Base-by-base conservation (phyloP, 805 yeast species). In the Hanseniaspora meyeri region DNA sequence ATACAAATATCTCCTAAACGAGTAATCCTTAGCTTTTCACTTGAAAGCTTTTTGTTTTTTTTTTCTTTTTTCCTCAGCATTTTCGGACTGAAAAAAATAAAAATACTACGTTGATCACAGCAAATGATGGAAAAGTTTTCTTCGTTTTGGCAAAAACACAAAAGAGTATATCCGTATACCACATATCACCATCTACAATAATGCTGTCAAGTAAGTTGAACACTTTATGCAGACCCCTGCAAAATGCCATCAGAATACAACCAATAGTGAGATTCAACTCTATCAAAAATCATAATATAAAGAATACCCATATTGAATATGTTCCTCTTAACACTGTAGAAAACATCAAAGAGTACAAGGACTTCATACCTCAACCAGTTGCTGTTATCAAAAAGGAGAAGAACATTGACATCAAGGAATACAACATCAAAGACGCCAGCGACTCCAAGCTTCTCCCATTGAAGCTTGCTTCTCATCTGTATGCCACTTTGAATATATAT, bases 401-500 rank as follows among this genome's bases (percentile, higher is more conserved):
- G 32, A 34, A 29, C 10, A 37, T 27, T 14, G 24, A 32, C 31
- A 8, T 34, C 24, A 45, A 46, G 24, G 24, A 45, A n/a, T 53
- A 31, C 34, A 8, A 10, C 11, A 39, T 53, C 11, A 31, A 29
- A 12, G 43, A 36, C 27, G 7, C 32, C 16, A 49, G 32, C n/a
- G 57, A 53, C 43, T 32, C 48, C 17, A 37, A 49, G 36, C 50
- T 49, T 20, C 49, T 53, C 34, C 57, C 57, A 37, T 72, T 89
- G 59, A 87, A 83, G 64, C 76, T 80, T 52, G 81, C 84, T 55
- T 78, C 79, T 59, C 79, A 79, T 60, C 70, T 91, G 36, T 93
- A 88, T 66, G 97, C 97, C 48, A 75, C 87, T 9, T 77, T 91
- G 61, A 81, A 80, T 62, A 78, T 93, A 40, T 93, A 88, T 72